Base-by-base conservation (phyloP, 2,329 filamentous ascomycete species). In the Acarospora socialis region DNA sequence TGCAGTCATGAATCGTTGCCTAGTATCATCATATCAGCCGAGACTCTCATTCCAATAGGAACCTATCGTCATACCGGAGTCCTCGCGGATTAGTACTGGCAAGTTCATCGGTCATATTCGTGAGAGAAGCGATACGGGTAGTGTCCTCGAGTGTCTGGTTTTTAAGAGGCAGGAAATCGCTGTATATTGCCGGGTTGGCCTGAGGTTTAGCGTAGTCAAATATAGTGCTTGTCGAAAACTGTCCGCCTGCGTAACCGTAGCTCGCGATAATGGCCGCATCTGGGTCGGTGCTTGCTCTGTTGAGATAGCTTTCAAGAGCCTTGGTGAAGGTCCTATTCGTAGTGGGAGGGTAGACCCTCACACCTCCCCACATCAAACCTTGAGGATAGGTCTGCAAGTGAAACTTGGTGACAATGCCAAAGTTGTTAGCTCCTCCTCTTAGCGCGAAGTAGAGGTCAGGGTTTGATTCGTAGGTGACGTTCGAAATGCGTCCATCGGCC, bases 321-420 rank as follows among this genome's bases (percentile, higher is more conserved):
- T 3, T 18, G 24, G 3, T 13, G 12, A 30, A 16, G 32, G 34
- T 20, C 16, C 13, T 34, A 12, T 6, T 19, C 13, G 19, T 13
- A 19, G 12, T 28, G 15, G 40, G 34, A 4, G 40, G 31, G 39
- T 52, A 60, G 8, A 44, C 37, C 12, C 46, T 46, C 3, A 46
- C 33, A 5, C 57, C 56, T 20, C 55, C 59, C 52, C 56, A 60
- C 30, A 65, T 46, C 2, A 48, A 19, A 8, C 51, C 54, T 5
- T 46, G 53, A 1, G 51, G 46, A 27, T 55, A 52, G 0, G 57
- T 56, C 8, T 47, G 47, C 9, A 65, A 44, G 14, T 60, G 54
- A 36, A 57, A 57, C 15, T 30, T 41, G 5, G 52, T 54, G 1
- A 53, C 46, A 14, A 54, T 47, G 7, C 48, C 51, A 25, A 54